These are phyloP conservation scores for Chlorella sp. DNA, from an alignment of 139 green algal species.

Conservation along the genomic window DNA sequence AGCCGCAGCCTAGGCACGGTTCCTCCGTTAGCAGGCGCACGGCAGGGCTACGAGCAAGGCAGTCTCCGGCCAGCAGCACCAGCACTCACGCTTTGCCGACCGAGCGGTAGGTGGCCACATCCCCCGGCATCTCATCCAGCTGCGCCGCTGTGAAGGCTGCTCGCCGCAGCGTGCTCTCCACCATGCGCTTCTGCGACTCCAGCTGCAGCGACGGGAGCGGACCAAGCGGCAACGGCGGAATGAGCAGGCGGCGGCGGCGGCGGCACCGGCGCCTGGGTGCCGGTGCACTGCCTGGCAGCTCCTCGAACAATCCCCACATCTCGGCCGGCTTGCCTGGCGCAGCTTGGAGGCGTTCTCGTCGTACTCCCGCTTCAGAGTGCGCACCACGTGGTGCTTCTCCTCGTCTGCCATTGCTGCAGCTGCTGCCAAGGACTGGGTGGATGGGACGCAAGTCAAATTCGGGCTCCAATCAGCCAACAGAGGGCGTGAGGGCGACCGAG, in stretches of 20 bases:
- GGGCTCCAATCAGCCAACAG: no score
- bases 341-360: constrained; percentile 16
- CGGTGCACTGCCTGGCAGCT: neutral
- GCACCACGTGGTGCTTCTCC: constrained; percentile 19
- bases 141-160: constrained; percentile 50
- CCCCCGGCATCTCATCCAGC: constrained; percentile 41
- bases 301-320: no score
- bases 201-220: constrained; percentile 16
- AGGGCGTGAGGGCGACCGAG: no score
- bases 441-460: no score
- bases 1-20: no score
- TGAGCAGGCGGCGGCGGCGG: neutral
- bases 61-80: neutral
- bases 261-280: neutral
- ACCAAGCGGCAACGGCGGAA: neutral
- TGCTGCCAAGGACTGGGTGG: no score
- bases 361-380: constrained; percentile 29
- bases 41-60: neutral
- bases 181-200: constrained; percentile 28
- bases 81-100: constrained; percentile 50
- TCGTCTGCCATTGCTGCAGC: constrained; percentile 28
- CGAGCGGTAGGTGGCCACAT: constrained; percentile 17
- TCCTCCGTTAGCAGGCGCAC: no score
- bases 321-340: neutral
- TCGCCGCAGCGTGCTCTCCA: constrained; percentile 32